Evolutionary conservation across 2,329 filamentous ascomycete species (phyloP).

Genomic region (Paracamarosporium sp.): DNA sequence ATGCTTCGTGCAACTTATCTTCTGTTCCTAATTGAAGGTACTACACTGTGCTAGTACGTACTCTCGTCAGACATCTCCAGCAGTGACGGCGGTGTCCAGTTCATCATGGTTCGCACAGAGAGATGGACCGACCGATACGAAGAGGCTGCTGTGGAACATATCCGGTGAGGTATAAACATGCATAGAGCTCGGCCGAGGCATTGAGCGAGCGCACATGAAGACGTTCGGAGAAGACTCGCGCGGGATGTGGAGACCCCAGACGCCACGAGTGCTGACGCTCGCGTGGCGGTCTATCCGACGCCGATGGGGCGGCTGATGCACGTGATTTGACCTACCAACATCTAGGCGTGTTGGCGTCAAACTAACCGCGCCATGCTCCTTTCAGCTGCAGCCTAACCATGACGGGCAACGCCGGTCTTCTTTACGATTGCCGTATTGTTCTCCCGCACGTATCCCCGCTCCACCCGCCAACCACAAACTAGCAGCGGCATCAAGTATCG

Average conservation of each 20-base stretch:
- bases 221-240: slow-evolving; percentile 4
- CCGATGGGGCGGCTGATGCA: neutral
- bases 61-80: too few species aligned
- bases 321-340: neutral
- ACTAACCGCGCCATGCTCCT: neutral
- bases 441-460: slow-evolving; percentile 21
- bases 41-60: too few species aligned
- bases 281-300: neutral
- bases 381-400: neutral
- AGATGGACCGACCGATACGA: neutral
- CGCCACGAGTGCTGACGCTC: neutral
- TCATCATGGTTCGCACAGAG: neutral
- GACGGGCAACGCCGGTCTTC: neutral
- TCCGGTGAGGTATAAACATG: neutral
- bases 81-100: too few species aligned
- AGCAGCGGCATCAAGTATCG: slow-evolving; percentile 22
- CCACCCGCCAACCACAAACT: neutral
- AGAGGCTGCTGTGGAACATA: neutral
- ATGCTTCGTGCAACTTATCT: too few species aligned
- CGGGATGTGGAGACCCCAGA: slow-evolving; percentile 1
- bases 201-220: neutral
- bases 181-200: neutral
- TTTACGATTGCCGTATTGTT: slow-evolving; percentile 22
- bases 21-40: too few species aligned
- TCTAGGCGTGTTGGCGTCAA: neutral